Percentiles rank a stretch among this genome's conserved stretches.
phyloP scores from a whole-genome alignment of 768 basidiomycete genomes.

The Brasilioporus rufonigricans region DNA sequence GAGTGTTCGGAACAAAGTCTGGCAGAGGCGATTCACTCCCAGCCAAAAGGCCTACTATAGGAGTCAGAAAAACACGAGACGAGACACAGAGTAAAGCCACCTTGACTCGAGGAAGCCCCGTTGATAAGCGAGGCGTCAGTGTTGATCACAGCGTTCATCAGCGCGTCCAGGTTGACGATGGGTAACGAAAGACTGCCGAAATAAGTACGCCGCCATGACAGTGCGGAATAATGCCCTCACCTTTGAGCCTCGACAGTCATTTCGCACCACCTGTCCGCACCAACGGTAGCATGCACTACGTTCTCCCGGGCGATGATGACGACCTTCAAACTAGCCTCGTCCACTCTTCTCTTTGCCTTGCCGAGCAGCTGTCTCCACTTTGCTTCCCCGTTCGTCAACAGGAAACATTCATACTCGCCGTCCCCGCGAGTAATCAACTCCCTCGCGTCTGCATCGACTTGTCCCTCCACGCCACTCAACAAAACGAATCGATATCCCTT shows the following conservation, averaged over 20 bases:
- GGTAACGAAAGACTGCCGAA: conserved; percentile 38
- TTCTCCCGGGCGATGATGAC: conserved; percentile 52
- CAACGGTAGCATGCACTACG: conserved; percentile 49
- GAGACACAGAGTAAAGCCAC: conserved; percentile 3
- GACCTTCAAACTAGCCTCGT: conserved; percentile 42
- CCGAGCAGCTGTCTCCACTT: conserved; percentile 53
- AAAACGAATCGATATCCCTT: conserved; percentile 55
- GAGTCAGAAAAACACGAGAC: neutral
- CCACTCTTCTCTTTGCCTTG: conserved; percentile 49
- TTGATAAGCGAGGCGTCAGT: conserved; percentile 35
- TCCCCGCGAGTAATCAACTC: conserved; percentile 57
- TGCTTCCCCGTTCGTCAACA: conserved; percentile 44
- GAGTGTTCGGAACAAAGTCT: conserved; percentile 51
- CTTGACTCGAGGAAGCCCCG: conserved; percentile 19
- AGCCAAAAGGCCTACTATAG: neutral
- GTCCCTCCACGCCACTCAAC: conserved; percentile 53
- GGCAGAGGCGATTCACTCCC: conserved; percentile 40
- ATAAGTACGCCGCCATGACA: conserved; percentile 4
- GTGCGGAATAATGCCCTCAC: conserved; percentile 33
- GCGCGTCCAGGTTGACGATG: conserved; percentile 43
- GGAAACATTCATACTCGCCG: conserved; percentile 62
- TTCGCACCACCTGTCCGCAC: conserved; percentile 52
- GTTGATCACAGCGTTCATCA: conserved; percentile 50
- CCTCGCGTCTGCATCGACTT: conserved; percentile 45
- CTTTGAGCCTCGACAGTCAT: conserved; percentile 48